A percentile compares a stretch with the other conserved stretches of the same genome.
Evolutionary conservation across 139 green algal species (phyloP).

Genomic region (Picocystis salinarum): DNA sequence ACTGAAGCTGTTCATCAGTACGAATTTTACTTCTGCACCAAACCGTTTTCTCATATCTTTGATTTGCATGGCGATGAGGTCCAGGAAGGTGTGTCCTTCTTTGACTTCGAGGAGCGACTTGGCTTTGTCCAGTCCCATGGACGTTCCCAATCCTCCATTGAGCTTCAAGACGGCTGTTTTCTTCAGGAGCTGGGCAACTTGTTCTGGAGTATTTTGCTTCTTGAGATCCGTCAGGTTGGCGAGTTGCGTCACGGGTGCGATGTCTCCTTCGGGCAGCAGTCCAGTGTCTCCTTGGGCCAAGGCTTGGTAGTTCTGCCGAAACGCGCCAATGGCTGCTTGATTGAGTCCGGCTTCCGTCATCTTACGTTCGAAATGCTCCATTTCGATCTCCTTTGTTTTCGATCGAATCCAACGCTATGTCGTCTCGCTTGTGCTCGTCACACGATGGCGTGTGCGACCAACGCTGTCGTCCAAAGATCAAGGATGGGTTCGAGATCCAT

Average conservation of each 20-base stretch:
- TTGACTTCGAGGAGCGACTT: conserved; percentile 70
- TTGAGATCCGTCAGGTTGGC: not conserved
- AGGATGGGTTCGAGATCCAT: too few species aligned
- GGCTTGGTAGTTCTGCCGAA: conserved; percentile 71
- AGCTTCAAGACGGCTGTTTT: conserved; percentile 77
- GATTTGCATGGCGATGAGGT: conserved; percentile 69
- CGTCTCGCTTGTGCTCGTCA: too few species aligned
- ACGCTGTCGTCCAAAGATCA: too few species aligned
- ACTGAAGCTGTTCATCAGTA: conserved; percentile 81
- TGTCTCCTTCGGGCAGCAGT: conserved; percentile 14
- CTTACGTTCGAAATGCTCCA: conserved; percentile 37
- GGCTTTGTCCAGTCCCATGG: conserved; percentile 81
- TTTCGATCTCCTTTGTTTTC: too few species aligned
- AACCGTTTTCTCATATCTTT: conserved; percentile 51
- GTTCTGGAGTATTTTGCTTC: not conserved
- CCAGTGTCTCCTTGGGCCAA: conserved; percentile 57
- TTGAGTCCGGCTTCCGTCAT: conserved; percentile 38
- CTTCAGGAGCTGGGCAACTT: conserved; percentile 27
- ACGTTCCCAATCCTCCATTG: conserved; percentile 74
- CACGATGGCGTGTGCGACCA: too few species aligned
- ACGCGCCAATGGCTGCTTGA: conserved; percentile 54
- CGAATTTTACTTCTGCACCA: conserved; percentile 46
- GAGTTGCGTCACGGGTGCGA: not conserved
- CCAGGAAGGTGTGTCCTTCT: conserved; percentile 76
- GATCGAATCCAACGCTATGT: too few species aligned